phyloP scores from a whole-genome alignment of 2,329 filamentous ascomycete species.

The Apiospora phragmitis region DNA sequence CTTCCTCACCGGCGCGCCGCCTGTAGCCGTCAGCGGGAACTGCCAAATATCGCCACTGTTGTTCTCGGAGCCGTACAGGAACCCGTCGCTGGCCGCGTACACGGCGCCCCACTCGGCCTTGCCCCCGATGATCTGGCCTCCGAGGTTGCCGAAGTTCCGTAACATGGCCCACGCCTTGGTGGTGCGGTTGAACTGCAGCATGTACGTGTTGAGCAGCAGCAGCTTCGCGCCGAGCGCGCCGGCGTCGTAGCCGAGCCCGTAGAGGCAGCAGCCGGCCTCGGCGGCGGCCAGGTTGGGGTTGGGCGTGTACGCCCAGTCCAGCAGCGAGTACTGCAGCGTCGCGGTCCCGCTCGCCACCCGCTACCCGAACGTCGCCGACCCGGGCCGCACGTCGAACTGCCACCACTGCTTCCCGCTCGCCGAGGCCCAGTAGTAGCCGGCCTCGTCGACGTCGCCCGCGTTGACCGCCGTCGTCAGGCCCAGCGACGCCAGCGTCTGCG shows the following conservation, averaged over 20 bases:
- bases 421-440: slow-evolving; percentile 19
- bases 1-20: not conserved
- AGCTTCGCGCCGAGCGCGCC: not conserved
- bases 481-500: slow-evolving; percentile 14
- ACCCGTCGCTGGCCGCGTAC: slow-evolving; percentile 20
- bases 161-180: slow-evolving; percentile 14
- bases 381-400: slow-evolving; percentile 21
- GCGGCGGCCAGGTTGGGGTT: not conserved
- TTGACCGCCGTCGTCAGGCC: not conserved
- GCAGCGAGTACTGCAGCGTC: slow-evolving; percentile 10
- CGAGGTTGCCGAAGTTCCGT: slow-evolving; percentile 15
- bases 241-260: not conserved
- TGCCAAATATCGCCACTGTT: slow-evolving; percentile 23
- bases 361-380: slow-evolving; percentile 18
- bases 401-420: slow-evolving; percentile 17
- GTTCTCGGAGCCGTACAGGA: slow-evolving; percentile 23
- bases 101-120: slow-evolving; percentile 17
- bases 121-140: not conserved
- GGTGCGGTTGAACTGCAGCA: slow-evolving; percentile 18
- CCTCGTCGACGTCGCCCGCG: slow-evolving; percentile 26
- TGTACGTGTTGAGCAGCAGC: not conserved
- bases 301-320: slow-evolving; percentile 23
- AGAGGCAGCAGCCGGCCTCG: not conserved
- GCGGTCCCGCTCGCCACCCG: slow-evolving; percentile 10
- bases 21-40: slow-evolving; percentile 18